phyloP scores from a whole-genome alignment of 1,284 basidiomycete genomes.

The Sanghuangporus sanghuang region DNA sequence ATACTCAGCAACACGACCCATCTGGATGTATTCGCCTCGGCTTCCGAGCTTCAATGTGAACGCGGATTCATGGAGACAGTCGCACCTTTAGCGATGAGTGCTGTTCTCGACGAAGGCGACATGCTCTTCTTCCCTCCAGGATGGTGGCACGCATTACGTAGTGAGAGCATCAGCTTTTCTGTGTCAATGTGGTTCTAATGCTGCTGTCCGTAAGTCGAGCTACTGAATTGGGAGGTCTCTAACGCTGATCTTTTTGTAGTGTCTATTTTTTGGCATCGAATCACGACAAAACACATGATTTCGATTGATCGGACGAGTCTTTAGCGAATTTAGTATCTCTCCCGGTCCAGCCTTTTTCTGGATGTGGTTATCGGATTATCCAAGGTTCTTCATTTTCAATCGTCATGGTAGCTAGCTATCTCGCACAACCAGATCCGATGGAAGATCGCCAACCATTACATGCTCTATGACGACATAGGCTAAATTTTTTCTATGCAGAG shows the following conservation, averaged over 20 bases:
- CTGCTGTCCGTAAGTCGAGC: constrained; percentile 9
- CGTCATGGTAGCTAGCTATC: not conserved
- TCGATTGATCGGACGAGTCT: too few relatives aligned
- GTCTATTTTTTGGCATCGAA: not conserved
- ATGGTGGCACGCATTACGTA: constrained; percentile 93
- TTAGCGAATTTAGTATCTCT: not conserved
- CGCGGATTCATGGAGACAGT: constrained; percentile 39
- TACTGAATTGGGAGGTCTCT: constrained; percentile 1
- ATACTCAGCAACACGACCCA: constrained; percentile 62
- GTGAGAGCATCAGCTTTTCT: constrained; percentile 72
- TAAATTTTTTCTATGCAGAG: too few relatives aligned
- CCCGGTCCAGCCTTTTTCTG: not conserved
- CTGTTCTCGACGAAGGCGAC: constrained; percentile 76
- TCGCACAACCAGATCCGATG: not conserved
- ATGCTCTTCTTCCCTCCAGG: constrained; percentile 82
- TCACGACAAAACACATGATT: not conserved
- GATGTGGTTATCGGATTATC: not conserved
- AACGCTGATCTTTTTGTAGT: not conserved
- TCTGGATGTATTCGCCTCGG: constrained; percentile 56
- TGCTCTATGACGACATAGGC: not conserved
- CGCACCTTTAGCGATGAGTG: constrained; percentile 58
- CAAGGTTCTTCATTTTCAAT: not conserved
- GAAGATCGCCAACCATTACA: not conserved
- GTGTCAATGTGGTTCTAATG: constrained; percentile 77
- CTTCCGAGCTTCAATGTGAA: constrained; percentile 21